Evolutionary conservation across 768 basidiomycete genomes (phyloP).

Genomic region (Suillus discolor): DNA sequence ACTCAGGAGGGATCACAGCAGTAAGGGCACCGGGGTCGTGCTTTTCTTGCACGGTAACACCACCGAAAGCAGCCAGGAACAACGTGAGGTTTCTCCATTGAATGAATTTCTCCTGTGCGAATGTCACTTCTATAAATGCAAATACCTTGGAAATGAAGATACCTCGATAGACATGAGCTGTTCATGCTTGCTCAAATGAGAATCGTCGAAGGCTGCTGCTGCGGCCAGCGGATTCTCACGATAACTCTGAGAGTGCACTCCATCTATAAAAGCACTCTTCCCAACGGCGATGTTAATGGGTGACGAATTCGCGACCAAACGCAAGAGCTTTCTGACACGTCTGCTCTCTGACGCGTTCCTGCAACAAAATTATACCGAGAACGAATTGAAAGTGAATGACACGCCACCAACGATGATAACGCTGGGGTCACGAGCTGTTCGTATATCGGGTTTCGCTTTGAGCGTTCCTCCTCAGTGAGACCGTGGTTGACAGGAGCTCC

Average conservation of each 20-base stretch:
- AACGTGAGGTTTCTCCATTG: conserved; percentile 88
- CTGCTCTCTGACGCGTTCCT: conserved; percentile 81
- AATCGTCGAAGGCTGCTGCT: conserved; percentile 36
- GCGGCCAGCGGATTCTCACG: conserved; percentile 38
- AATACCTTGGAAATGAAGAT: conserved; percentile 1
- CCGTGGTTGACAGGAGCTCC: conserved; percentile 53
- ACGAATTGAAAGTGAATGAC: not conserved
- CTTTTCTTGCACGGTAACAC: conserved; percentile 58
- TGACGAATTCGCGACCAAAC: conserved; percentile 62
- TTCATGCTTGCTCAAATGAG: conserved; percentile 39
- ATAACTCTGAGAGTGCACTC: conserved; percentile 63
- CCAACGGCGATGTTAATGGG: conserved; percentile 82
- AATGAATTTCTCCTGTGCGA: conserved; percentile 61
- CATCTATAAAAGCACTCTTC: conserved; percentile 81
- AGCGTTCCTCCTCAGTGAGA: conserved; percentile 60
- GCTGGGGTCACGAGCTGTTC: conserved; percentile 77
- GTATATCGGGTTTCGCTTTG: conserved; percentile 72
- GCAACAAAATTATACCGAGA: conserved; percentile 12
- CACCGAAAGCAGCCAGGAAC: conserved; percentile 75
- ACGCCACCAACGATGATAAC: conserved; percentile 69
- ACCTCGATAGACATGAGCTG: conserved; percentile 43
- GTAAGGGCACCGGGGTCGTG: conserved; percentile 53
- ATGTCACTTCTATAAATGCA: conserved; percentile 4
- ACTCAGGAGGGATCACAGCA: conserved; percentile 53
- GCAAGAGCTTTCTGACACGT: conserved; percentile 71